Base-by-base conservation (phyloP, 2,329 filamentous ascomycete genomes). In the Daldinia sp. region DNA sequence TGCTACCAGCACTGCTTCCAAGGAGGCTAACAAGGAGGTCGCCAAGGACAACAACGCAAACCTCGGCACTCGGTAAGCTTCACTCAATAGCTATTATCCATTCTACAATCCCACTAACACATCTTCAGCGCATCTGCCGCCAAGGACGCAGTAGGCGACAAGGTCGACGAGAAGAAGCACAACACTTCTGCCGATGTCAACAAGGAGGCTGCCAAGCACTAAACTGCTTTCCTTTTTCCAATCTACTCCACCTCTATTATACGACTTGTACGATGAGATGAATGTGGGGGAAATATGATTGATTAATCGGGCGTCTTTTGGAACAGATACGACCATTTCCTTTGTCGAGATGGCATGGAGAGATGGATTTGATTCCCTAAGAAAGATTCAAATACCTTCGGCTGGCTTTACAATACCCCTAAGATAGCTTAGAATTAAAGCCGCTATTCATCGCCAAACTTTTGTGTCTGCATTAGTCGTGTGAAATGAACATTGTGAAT, bases 1-100 rank as follows among this genome's bases (percentile, higher is more conserved):
- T 78, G 82, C 83, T 68, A 78, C 83, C 70, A 82, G 82, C 69
- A 84, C 85, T 73, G 82, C 86, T 69, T 87, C 84, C 82, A 91
- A 92, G 87, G 88, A 91, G 82, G 83, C 83, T 83, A 91, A 92
- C 87, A 91, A 92, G 87, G 78, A 85, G 73, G 85, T 88, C 72
- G 89, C 89, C 79, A 91, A 91, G 86, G 87, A 88, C 78, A 79
- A 74, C 79, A 81, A 89, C 77, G 84, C 83, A 69, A 72, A 74
- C 73, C 5, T 89, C 65, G 78, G 81, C 77, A 88, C 86, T 77
- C 88, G 89, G 84, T 86, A 79, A 78, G 83, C 54, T 44, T 48
- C 2, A 54, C 23, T 15, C 30, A 30, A 23, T n/a, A 4, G 9
- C 26, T 10, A 18, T 9, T 13, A 10, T 6, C 5, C 46, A 0